Conservation (phyloP, 192 early-diverging fungal genomes). For the Glomus cerebriforme region DNA sequence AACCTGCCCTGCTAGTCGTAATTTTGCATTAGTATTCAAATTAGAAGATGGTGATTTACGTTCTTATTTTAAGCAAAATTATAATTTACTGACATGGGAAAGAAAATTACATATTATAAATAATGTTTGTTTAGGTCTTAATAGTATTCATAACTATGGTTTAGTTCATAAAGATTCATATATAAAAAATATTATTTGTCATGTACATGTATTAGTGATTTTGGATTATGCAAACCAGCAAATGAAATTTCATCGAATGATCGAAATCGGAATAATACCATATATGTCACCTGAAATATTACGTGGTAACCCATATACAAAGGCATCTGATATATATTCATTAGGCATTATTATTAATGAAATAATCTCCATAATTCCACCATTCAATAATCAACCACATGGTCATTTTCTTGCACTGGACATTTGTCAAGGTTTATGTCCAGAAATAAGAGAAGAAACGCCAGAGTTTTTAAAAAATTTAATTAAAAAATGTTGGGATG, state of each 20-base stretch:
- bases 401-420: not conserved
- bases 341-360: not conserved
- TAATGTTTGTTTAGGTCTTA: not conserved
- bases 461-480: not conserved
- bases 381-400: not conserved
- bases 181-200: not conserved
- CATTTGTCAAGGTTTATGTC: not conserved
- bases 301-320: not conserved
- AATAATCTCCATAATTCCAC: not conserved
- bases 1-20: too few relatives aligned
- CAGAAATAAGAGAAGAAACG: not conserved
- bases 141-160: not conserved
- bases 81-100: too few relatives aligned
- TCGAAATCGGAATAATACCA: not conserved
- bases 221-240: not conserved
- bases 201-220: not conserved
- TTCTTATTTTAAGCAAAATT: too few relatives aligned
- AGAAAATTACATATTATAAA: too few relatives aligned
- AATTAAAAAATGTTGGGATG: not conserved
- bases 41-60: too few relatives aligned
- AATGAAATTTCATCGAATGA: not conserved
- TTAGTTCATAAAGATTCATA: not conserved
- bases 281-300: not conserved
- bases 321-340: not conserved
- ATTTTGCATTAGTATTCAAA: too few relatives aligned